Evolutionary conservation across 139 green algal species (phyloP).

Genomic region (Auxenochlorella pyrenoidosa): DNA sequence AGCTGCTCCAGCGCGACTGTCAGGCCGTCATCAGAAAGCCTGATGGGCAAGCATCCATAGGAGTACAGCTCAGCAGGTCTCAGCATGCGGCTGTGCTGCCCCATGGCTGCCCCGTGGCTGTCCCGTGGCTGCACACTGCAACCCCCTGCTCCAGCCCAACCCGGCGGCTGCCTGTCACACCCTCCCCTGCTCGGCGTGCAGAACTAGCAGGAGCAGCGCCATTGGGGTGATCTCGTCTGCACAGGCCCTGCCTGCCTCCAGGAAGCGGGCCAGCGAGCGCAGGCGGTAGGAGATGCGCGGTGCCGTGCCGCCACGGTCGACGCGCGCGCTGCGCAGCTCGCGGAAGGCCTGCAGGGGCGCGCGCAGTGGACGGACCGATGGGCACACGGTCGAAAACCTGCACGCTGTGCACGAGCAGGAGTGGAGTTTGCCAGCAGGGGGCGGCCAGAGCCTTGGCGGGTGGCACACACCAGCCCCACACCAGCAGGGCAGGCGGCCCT

Average conservation of each 20-base stretch:
- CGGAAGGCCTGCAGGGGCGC: not conserved
- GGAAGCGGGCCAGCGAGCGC: not conserved
- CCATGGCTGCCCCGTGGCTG: not conserved
- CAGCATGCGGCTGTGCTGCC: too few relatives aligned
- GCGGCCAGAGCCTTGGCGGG: too few relatives aligned
- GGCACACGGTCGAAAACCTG: not conserved
- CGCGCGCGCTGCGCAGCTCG: not conserved
- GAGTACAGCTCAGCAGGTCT: not conserved
- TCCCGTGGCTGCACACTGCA: too few relatives aligned
- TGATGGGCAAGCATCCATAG: not conserved
- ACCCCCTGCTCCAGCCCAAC: too few relatives aligned
- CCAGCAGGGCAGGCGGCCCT: not conserved
- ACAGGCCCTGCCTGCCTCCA: not conserved
- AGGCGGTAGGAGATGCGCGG: not conserved
- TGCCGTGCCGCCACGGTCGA: not conserved
- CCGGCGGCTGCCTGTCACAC: not conserved
- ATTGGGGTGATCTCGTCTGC: not conserved
- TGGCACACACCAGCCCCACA: too few relatives aligned
- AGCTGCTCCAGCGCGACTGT: not conserved
- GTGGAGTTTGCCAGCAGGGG: not conserved
- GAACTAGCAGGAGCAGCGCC: not conserved
- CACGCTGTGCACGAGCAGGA: not conserved
- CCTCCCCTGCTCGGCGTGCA: not conserved
- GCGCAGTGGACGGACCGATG: not conserved
- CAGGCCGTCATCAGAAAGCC: not conserved